Conservation (phyloP, 1,284 basidiomycete species). For the Austroboletus novae-zelandiae region DNA sequence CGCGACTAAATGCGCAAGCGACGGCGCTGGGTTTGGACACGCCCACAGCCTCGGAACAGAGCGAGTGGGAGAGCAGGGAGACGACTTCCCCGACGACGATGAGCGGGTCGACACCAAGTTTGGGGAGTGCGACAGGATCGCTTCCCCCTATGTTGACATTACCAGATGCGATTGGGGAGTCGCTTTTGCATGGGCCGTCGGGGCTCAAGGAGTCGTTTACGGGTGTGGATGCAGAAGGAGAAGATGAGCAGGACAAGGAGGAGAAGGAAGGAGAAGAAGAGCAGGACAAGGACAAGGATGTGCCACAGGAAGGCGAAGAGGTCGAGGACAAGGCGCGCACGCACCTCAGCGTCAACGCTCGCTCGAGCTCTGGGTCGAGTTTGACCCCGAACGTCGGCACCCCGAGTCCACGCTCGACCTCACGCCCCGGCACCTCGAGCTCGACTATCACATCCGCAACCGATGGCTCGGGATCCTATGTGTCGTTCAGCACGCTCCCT, state of each 20-base stretch:
- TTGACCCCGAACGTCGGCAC: neutral
- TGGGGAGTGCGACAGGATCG: conserved; percentile 18
- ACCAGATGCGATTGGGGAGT: conserved; percentile 1
- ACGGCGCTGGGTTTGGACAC: neutral
- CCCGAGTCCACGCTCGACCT: neutral
- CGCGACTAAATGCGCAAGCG: conserved; percentile 15
- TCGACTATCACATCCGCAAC: conserved; percentile 17
- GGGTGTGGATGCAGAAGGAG: conserved; percentile 1
- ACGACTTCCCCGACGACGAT: too few relatives aligned
- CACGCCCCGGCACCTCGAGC: conserved; percentile 22
- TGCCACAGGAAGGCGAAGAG: too few relatives aligned
- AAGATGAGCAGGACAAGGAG: too few relatives aligned
- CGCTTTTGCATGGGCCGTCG: conserved; percentile 18
- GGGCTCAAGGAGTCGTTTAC: conserved; percentile 20
- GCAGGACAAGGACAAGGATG: too few relatives aligned
- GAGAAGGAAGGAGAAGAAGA: too few relatives aligned
- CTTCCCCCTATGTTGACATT: conserved; percentile 1
- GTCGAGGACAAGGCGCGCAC: conserved; percentile 1
- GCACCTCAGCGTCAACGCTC: neutral
- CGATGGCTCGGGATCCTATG: conserved; percentile 23
- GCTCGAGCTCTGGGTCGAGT: conserved; percentile 1
- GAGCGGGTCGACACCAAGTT: conserved; percentile 27
- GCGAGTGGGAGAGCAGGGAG: neutral
- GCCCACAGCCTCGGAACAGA: neutral
- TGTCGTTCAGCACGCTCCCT: conserved; percentile 24